Evolutionary conservation across 495 filamentous ascomycete species (phyloP).

Genomic region (Darksidea phi): DNA sequence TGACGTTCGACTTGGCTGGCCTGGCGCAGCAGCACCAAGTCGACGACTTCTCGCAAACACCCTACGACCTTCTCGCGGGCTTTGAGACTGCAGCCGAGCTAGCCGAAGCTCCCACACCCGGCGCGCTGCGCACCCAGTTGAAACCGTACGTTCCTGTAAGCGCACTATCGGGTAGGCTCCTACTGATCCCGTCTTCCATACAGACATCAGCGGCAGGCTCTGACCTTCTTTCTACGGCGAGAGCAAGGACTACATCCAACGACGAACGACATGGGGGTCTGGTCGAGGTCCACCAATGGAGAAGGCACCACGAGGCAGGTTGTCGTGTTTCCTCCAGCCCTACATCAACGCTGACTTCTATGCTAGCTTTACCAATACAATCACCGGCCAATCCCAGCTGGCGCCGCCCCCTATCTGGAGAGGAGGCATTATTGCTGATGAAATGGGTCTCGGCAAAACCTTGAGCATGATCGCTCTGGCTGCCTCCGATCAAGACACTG

Average conservation of each 20-base stretch:
- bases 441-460: constrained; percentile 49
- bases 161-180: too few species aligned
- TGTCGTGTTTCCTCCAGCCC: background rate
- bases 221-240: constrained; percentile 47
- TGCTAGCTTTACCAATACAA: constrained; percentile 38
- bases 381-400: constrained; percentile 34
- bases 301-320: constrained; percentile 21
- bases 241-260: constrained; percentile 38
- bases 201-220: constrained; percentile 49
- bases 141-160: too few species aligned
- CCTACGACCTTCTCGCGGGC: constrained; percentile 11
- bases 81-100: constrained; percentile 35
- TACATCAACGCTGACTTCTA: background rate
- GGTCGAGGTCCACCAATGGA: constrained; percentile 31
- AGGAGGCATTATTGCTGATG: constrained; percentile 48
- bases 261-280: constrained; percentile 35
- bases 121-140: constrained; percentile 37
- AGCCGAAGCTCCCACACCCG: constrained; percentile 33
- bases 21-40: background rate
- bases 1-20: constrained; percentile 25
- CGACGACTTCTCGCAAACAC: background rate
- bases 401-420: constrained; percentile 34
- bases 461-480: constrained; percentile 45
- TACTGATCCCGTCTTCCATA: too few species aligned
- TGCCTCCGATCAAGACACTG: constrained; percentile 25